Evolutionary conservation across 352 stramenopile genomes (phyloP), one percentile per base, ranked within the genome.

Genomic region (Poterioochromonas sp.): DNA sequence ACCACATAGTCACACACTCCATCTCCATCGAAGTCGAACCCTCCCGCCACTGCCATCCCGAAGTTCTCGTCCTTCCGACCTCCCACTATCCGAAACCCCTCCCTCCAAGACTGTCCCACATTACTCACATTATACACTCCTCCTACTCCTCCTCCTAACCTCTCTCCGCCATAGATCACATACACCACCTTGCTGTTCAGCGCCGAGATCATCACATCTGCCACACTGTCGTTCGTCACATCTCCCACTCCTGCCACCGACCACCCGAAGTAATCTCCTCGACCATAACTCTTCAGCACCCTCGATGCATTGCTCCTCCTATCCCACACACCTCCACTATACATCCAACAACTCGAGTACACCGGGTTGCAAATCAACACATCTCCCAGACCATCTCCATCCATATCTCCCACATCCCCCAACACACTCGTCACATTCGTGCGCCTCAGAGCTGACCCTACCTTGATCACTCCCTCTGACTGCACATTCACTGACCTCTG

Each of bases 101-200:
- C 47, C 47, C 47, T 58, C 47, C 47, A 58, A 58, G 47, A 58
- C 47, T 58, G 47, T 58, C 47, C 47, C 47, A 58, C 47, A 58
- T 58, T 58, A 58, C 47, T 58, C 47, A 58, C 47, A 58, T 58
- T 58, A 58, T 58, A 58, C 47, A 58, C 47, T 58, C 47, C 47
- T 26, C 15, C 47, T 58, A 15, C 47, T 58, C 47, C 47, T 58
- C 15, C 47, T 58, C 47, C 47, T 58, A 58, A 58, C 47, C 47
- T 58, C 47, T 58, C 47, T 15, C 47, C 47, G 47, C 47, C 47
- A 58, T 58, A 58, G 47, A 58, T 58, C 47, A 58, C 47, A 58
- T 58, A 58, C 47, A 58, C 47, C 47, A 58, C 47, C 47, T 58
- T 58, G 47, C 47, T 58, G 47, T 58, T 58, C 47, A 58, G 47